These are phyloP conservation scores for Massarina eburnea DNA, from an alignment of 2,329 filamentous ascomycete genomes.

Conservation along the genomic window DNA sequence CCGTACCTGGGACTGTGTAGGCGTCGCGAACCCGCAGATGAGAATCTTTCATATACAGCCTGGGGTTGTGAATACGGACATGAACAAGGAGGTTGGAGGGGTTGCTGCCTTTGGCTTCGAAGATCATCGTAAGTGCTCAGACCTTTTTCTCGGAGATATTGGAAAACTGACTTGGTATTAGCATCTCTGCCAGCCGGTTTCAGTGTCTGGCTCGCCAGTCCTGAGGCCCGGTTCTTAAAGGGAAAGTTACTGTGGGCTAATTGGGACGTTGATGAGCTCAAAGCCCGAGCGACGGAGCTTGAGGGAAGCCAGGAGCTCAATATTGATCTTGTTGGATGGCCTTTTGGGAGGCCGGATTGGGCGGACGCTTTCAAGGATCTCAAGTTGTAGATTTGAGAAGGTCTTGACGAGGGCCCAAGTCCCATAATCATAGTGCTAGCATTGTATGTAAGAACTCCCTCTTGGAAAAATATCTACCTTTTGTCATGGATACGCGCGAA, in stretches of 20 bases:
- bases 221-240: slow-evolving; percentile 18
- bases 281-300: slow-evolving; percentile 26
- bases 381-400: too few species aligned
- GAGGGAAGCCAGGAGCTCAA: slow-evolving; percentile 24
- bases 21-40: slow-evolving; percentile 40
- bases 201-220: slow-evolving; percentile 36
- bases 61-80: slow-evolving; percentile 45
- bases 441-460: too few species aligned
- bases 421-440: too few species aligned
- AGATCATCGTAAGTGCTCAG: slow-evolving; percentile 16
- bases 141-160: background rate
- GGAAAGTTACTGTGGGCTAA: slow-evolving; percentile 22
- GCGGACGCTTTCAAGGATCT: too few species aligned
- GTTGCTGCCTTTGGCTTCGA: slow-evolving; percentile 14
- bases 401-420: too few species aligned
- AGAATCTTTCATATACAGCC: slow-evolving; percentile 47
- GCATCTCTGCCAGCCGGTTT: slow-evolving; percentile 24
- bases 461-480: too few species aligned
- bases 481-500: too few species aligned
- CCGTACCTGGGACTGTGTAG: slow-evolving; percentile 42
- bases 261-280: slow-evolving; percentile 39
- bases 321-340: slow-evolving; percentile 17
- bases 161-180: slow-evolving; percentile 2
- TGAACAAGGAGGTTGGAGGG: slow-evolving; percentile 23
- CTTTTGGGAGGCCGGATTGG: too few species aligned